These are phyloP conservation scores for Selaginella tamariscina DNA, from an alignment of 75 land plant species.

Conservation along the genomic window DNA sequence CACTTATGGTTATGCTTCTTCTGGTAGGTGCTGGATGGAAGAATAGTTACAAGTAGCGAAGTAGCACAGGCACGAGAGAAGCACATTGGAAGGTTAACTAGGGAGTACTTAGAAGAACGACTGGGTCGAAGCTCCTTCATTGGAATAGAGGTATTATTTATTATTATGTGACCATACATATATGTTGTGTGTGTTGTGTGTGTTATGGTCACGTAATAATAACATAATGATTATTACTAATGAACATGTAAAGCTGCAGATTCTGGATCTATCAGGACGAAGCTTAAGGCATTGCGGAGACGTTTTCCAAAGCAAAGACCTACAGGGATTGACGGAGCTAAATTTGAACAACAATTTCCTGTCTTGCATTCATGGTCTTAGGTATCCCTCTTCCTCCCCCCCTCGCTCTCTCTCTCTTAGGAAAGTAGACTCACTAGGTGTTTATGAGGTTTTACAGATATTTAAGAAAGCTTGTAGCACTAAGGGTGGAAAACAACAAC, in stretches of 20 bases:
- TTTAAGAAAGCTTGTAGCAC: conserved; percentile 13
- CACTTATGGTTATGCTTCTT: conserved; percentile 5
- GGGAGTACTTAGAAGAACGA: conserved; percentile 26
- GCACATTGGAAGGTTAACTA: conserved; percentile 27
- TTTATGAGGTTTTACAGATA: conserved; percentile 15
- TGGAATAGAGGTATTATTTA: conserved; percentile 11
- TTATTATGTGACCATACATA: background rate
- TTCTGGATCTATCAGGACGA: conserved; percentile 25
- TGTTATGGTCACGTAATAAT: background rate
- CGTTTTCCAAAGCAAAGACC: conserved; percentile 21
- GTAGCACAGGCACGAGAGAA: conserved; percentile 24
- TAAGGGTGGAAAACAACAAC: conserved; percentile 26
- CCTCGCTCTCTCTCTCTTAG: background rate
- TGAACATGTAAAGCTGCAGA: conserved; percentile 12
- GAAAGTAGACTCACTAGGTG: background rate
- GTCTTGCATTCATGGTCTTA: conserved; percentile 21
- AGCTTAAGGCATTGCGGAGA: conserved; percentile 31
- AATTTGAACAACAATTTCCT: conserved; percentile 29
- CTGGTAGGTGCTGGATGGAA: conserved; percentile 27
- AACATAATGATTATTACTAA: no score
- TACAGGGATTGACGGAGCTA: conserved; percentile 20
- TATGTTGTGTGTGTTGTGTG: no score
- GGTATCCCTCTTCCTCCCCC: conserved; percentile 10
- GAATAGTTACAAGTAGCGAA: conserved; percentile 19
- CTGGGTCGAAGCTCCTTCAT: conserved; percentile 16